Base-by-base conservation (phyloP, 257 asterid genomes). In the Solanum paucissectum region DNA sequence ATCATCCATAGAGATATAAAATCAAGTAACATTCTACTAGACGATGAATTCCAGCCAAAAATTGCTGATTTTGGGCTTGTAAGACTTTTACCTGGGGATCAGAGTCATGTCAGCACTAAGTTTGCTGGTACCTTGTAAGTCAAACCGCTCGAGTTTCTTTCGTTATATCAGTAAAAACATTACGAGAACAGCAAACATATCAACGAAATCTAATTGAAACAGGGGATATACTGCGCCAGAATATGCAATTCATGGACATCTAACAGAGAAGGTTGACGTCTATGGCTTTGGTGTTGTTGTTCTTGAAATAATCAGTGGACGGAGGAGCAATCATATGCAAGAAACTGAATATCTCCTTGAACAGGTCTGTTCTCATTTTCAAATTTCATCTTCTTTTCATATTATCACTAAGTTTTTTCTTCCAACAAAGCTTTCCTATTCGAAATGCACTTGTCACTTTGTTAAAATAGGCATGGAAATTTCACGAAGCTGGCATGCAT, bases 171-270 rank as follows among this genome's bases (percentile, higher is more conserved):
- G 27, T 81, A 16, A 81, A 44, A 27, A 1, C 46, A 38, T 71
- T 71, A 40, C 2, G 40, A 21, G 29, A 71, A 42, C 27, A 74
- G 46, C 7, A 6, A 74, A 21, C 32, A 85, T 40, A 11, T 29
- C 27, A 44, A 69, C 20, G 81, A 60, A 4, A 36, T 73, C 7
- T 12, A 32, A n/a, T 20, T 82, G 87, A 13, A 79, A 69, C 92
- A 95, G 98, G 91, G 99, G 98, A 9, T 96, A 95, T 75, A 94
- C 99, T 4, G 94, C 98, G 64, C 98, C 98, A 40, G 98, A 95
- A 89, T 96, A 96, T 68, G 98, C 96, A 33, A 82, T 95, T 83
- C 94, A 93, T 55, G 99, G 98, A 13, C 98, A 95, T 87, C 90
- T 96, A 87, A 93, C 99, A 0, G 99, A 96, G 91, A 95, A 94